Evolutionary conservation across 108 stramenopile genomes (phyloP).

Genomic region (Cylindrotheca fusiformis): DNA sequence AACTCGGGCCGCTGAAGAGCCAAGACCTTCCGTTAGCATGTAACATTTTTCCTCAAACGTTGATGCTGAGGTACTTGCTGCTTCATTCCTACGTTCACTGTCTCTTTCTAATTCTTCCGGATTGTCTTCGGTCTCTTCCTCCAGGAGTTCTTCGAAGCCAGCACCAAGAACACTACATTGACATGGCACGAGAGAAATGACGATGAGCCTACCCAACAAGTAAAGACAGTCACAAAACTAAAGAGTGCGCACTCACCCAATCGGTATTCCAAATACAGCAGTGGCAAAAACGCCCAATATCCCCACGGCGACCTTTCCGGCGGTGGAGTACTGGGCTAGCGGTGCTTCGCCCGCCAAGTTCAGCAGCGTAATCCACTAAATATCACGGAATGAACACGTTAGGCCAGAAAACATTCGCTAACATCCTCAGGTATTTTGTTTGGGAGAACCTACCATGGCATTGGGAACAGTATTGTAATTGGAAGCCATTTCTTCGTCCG

Average conservation of each 20-base stretch:
- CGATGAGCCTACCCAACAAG: too few species aligned
- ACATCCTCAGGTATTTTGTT: too few species aligned
- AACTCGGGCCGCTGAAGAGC: conserved; percentile 36
- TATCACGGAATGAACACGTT: not conserved
- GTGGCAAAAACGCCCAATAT: conserved; percentile 83
- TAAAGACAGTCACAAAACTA: too few species aligned
- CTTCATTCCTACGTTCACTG: not conserved
- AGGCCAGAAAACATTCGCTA: too few species aligned
- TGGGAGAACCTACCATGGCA: conserved; percentile 61
- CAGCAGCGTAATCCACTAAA: conserved; percentile 80
- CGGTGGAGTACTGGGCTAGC: conserved; percentile 65
- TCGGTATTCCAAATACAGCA: conserved; percentile 78
- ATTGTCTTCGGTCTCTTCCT: conserved; percentile 63
- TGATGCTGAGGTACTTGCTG: conserved; percentile 13
- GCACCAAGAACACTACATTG: conserved; percentile 66
- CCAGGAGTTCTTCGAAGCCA: conserved; percentile 85
- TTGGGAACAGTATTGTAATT: conserved; percentile 87
- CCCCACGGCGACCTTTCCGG: conserved; percentile 78
- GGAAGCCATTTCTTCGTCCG: conserved; percentile 71
- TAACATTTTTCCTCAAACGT: conserved; percentile 38
- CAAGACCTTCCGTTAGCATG: conserved; percentile 69
- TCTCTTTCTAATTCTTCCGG: conserved; percentile 42
- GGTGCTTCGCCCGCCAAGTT: conserved; percentile 89
- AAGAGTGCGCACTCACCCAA: conserved; percentile 46
- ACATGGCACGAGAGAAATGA: too few species aligned